Evolutionary conservation across 352 stramenopile species (phyloP).

Genomic region (Saprolegnia parasitica): DNA sequence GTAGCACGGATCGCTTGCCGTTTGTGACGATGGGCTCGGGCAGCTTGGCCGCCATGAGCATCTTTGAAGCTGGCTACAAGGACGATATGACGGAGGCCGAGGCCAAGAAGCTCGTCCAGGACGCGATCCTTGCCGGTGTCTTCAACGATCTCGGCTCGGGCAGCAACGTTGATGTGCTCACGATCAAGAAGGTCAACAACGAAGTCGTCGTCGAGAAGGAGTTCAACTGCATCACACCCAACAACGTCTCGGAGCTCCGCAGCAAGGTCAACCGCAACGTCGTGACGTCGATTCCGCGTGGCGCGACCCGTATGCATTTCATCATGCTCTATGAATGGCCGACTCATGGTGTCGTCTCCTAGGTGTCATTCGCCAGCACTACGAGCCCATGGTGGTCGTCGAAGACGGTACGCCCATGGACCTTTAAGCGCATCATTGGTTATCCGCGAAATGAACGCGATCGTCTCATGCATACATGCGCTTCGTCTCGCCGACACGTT

Average conservation of each 20-base stretch:
- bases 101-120: conserved; percentile 94
- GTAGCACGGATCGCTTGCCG: conserved; percentile 93
- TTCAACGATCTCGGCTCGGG: conserved; percentile 98
- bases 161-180: conserved; percentile 95
- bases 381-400: conserved; percentile 20
- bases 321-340: not conserved
- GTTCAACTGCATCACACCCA: conserved; percentile 91
- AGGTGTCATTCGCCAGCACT: conserved; percentile 28
- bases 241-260: conserved; percentile 86
- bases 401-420: conserved; percentile 29
- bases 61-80: conserved; percentile 94
- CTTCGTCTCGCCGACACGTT: not conserved
- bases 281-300: conserved; percentile 74
- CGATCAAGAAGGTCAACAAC: conserved; percentile 89
- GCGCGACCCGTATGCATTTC: conserved; percentile 62
- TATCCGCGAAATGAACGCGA: not conserved
- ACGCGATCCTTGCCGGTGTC: conserved; percentile 95
- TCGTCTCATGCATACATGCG: not conserved
- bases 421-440: conserved; percentile 18
- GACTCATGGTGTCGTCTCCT: not conserved
- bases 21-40: conserved; percentile 99
- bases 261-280: conserved; percentile 81
- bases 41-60: conserved; percentile 96
- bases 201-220: conserved; percentile 83
- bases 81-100: conserved; percentile 95